Percentiles rank a stretch among this genome's conserved stretches.
Conservation (phyloP, 2,329 filamentous ascomycete species). For the Ophiocordyceps sinensis region DNA sequence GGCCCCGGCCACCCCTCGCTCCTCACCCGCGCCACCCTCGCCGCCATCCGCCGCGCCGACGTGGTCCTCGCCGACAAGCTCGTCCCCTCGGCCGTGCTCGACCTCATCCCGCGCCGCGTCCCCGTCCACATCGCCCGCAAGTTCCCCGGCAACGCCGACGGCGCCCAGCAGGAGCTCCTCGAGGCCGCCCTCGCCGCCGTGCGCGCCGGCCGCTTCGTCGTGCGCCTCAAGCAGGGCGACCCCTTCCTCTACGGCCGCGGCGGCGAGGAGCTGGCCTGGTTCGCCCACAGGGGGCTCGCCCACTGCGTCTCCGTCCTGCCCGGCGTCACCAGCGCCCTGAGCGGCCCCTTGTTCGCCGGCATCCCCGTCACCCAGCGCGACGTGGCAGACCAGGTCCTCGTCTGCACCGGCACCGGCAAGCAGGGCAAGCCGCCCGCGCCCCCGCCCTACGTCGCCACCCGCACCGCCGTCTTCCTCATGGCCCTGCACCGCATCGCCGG, state of each 20-base stretch:
- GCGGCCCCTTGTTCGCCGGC: slow-evolving; percentile 73
- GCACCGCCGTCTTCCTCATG: slow-evolving; percentile 93
- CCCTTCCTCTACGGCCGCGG: slow-evolving; percentile 93
- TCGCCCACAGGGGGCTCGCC: slow-evolving; percentile 55
- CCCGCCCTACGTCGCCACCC: slow-evolving; percentile 58
- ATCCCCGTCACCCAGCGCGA: slow-evolving; percentile 82
- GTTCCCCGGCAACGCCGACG: slow-evolving; percentile 93
- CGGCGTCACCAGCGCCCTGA: slow-evolving; percentile 78
- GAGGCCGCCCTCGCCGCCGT: slow-evolving; percentile 58
- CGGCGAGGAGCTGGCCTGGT: slow-evolving; percentile 82
- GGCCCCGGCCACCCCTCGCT: slow-evolving; percentile 89
- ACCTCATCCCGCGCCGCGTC: slow-evolving; percentile 79
- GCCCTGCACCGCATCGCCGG: slow-evolving; percentile 71
- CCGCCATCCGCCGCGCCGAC: slow-evolving; percentile 60
- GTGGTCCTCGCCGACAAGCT: slow-evolving; percentile 78
- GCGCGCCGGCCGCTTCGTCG: slow-evolving; percentile 56
- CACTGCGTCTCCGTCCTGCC: slow-evolving; percentile 59
- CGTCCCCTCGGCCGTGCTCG: slow-evolving; percentile 70
- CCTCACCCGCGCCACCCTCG: slow-evolving; percentile 68
- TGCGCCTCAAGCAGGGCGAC: slow-evolving; percentile 90
- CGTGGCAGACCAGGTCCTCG: slow-evolving; percentile 79
- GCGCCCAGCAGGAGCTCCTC: slow-evolving; percentile 80
- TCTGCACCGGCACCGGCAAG: slow-evolving; percentile 93
- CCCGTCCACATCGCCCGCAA: slow-evolving; percentile 88
- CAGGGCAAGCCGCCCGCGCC: slow-evolving; percentile 75